Evolutionary conservation across 2,329 filamentous ascomycete genomes (phyloP).

Genomic region (Onygenales sp.): DNA sequence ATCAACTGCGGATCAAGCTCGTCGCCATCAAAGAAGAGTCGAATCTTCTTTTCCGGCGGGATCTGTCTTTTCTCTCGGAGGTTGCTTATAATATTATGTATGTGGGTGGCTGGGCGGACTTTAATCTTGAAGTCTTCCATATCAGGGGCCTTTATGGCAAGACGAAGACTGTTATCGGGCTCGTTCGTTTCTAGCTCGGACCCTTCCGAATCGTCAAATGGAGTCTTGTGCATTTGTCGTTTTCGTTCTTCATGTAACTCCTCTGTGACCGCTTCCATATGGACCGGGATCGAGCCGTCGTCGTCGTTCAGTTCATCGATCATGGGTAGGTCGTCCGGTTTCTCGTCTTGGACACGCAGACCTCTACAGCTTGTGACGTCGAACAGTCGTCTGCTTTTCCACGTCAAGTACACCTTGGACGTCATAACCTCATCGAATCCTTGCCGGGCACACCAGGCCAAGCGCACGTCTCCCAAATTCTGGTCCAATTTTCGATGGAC

Average conservation of each 20-base stretch:
- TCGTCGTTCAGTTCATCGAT: background rate
- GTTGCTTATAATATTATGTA: slow-evolving; percentile 52
- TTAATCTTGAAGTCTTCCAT: slow-evolving; percentile 42
- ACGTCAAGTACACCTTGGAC: slow-evolving; percentile 63
- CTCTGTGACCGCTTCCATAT: slow-evolving; percentile 68
- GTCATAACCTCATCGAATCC: slow-evolving; percentile 40
- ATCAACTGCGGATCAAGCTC: slow-evolving; percentile 50
- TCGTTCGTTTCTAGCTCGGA: slow-evolving; percentile 4
- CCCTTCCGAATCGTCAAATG: slow-evolving; percentile 12
- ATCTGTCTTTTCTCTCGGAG: slow-evolving; percentile 51
- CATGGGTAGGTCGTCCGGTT: slow-evolving; percentile 31
- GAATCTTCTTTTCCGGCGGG: slow-evolving; percentile 43
- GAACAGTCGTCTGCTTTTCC: slow-evolving; percentile 63
- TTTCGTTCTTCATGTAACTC: slow-evolving; percentile 42
- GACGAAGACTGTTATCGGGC: slow-evolving; percentile 23
- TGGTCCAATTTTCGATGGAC: slow-evolving; percentile 60
- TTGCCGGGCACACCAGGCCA: slow-evolving; percentile 61
- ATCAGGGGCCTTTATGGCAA: slow-evolving; percentile 45
- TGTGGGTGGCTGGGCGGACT: slow-evolving; percentile 38
- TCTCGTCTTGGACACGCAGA: slow-evolving; percentile 50
- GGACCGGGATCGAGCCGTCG: slow-evolving; percentile 50
- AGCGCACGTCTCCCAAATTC: slow-evolving; percentile 55
- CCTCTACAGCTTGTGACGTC: slow-evolving; percentile 63
- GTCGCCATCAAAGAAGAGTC: slow-evolving; percentile 68
- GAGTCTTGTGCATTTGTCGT: slow-evolving; percentile 11